Conservation (phyloP, 2,329 filamentous ascomycete genomes). For the Exserohilum turcica region DNA sequence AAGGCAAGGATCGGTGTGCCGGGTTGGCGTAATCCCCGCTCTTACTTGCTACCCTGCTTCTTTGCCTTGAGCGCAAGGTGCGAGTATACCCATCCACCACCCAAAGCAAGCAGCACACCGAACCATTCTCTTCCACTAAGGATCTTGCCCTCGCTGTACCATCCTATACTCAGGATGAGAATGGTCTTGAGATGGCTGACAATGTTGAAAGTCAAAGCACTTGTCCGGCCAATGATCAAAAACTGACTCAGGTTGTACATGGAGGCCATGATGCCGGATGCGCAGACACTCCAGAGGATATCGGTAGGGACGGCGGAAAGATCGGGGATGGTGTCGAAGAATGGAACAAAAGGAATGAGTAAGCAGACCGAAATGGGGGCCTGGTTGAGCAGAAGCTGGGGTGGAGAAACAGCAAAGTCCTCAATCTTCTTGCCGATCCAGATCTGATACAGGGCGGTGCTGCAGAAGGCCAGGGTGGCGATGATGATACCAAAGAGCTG, state of each 20-base stretch:
- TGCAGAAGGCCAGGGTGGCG: slow-evolving; percentile 51
- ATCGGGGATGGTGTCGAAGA: slow-evolving; percentile 51
- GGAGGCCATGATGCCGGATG: slow-evolving; percentile 52
- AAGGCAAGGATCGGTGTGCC: not conserved
- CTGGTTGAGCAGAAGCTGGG: slow-evolving; percentile 54
- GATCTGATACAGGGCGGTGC: slow-evolving; percentile 55
- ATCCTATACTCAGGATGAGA: slow-evolving; percentile 53
- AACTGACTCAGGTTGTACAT: slow-evolving; percentile 52
- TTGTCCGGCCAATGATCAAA: slow-evolving; percentile 49
- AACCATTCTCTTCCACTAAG: slow-evolving; percentile 48
- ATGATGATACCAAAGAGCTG: slow-evolving; percentile 51
- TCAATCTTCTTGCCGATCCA: slow-evolving; percentile 58
- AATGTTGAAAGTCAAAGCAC: slow-evolving; percentile 49
- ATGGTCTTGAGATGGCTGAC: slow-evolving; percentile 54
- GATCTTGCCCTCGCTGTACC: slow-evolving; percentile 53
- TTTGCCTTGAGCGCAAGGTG: slow-evolving; percentile 48
- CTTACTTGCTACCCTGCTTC: slow-evolving; percentile 38
- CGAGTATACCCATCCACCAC: slow-evolving; percentile 54
- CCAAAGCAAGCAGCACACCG: slow-evolving; percentile 53
- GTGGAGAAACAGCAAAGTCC: slow-evolving; percentile 52
- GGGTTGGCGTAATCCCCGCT: not conserved
- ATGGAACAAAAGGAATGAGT: slow-evolving; percentile 51
- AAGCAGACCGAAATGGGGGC: slow-evolving; percentile 53
- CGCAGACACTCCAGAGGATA: slow-evolving; percentile 49
- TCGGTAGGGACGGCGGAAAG: slow-evolving; percentile 46